phyloP scores from a whole-genome alignment of 768 basidiomycete species.

The Hygrophorus pudorinus region DNA sequence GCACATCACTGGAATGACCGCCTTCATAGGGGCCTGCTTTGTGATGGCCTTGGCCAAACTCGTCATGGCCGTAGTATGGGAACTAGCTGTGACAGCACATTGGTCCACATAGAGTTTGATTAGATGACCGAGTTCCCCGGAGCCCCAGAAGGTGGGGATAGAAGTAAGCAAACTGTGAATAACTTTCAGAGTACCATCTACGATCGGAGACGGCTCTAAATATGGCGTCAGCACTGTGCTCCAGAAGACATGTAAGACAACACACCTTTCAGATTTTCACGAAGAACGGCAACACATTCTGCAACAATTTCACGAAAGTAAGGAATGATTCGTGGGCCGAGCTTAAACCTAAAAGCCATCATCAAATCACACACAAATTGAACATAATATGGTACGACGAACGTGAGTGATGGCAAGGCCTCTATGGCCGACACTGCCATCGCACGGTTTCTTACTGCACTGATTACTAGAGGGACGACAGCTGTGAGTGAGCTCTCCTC shows the following conservation, averaged over 20 bases:
- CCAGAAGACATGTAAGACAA: background rate
- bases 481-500: slow-evolving; percentile 61
- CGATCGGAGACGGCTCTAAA: slow-evolving; percentile 6
- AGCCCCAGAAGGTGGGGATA: slow-evolving; percentile 78
- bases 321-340: slow-evolving; percentile 86
- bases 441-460: slow-evolving; percentile 30
- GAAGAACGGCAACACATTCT: slow-evolving; percentile 41
- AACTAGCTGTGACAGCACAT: slow-evolving; percentile 20
- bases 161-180: slow-evolving; percentile 62
- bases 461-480: slow-evolving; percentile 49
- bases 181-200: slow-evolving; percentile 30
- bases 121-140: slow-evolving; percentile 45
- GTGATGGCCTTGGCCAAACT: slow-evolving; percentile 53
- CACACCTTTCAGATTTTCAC: slow-evolving; percentile 29
- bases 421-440: slow-evolving; percentile 35
- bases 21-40: slow-evolving; percentile 59
- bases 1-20: slow-evolving; percentile 55
- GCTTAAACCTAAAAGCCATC: slow-evolving; percentile 39
- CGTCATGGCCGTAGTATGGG: slow-evolving; percentile 24
- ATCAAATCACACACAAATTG: background rate
- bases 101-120: slow-evolving; percentile 47
- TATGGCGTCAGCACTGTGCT: background rate
- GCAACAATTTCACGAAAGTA: slow-evolving; percentile 64
- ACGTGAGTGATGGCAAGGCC: slow-evolving; percentile 56
- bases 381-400: slow-evolving; percentile 17